Conservation (phyloP, 1,284 basidiomycete genomes). For the Cutaneotrichosporon cavernicola region DNA sequence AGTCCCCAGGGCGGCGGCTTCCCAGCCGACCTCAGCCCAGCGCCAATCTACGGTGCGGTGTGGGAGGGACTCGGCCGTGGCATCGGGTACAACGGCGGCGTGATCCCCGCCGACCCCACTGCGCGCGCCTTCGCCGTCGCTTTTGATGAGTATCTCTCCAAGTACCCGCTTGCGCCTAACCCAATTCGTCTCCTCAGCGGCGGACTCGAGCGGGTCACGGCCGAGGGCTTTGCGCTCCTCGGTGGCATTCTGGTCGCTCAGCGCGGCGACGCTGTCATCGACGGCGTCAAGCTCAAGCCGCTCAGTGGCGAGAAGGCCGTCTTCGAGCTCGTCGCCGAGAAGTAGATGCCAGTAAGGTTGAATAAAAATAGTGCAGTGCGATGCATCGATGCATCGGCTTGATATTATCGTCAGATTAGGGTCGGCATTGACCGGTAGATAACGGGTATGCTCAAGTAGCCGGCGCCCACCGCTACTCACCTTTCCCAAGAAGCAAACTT, state of each 20-base stretch:
- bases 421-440: neutral
- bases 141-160: slow-evolving; percentile 11
- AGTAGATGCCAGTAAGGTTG: neutral
- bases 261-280: neutral
- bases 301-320: slow-evolving; percentile 18
- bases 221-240: slow-evolving; percentile 18
- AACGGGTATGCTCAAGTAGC: neutral
- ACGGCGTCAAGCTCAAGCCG: slow-evolving; percentile 12
- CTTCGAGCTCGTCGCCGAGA: neutral
- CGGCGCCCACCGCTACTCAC: neutral
- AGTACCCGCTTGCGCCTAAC: slow-evolving; percentile 11
- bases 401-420: neutral
- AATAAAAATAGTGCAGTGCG: too few species aligned
- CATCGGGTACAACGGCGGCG: slow-evolving; percentile 11
- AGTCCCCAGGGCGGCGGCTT: neutral
- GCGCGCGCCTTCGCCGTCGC: slow-evolving; percentile 13
- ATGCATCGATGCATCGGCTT: too few species aligned
- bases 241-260: slow-evolving; percentile 4
- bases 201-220: slow-evolving; percentile 14
- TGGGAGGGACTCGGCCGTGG: slow-evolving; percentile 23
- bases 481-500: neutral
- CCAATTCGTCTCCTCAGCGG: slow-evolving; percentile 17
- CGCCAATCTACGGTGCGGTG: slow-evolving; percentile 18
- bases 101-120: slow-evolving; percentile 7
- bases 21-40: neutral